These are phyloP conservation scores for Gypsophila paniculata DNA, from an alignment of 179 eudicot genomes.

Conservation along the genomic window DNA sequence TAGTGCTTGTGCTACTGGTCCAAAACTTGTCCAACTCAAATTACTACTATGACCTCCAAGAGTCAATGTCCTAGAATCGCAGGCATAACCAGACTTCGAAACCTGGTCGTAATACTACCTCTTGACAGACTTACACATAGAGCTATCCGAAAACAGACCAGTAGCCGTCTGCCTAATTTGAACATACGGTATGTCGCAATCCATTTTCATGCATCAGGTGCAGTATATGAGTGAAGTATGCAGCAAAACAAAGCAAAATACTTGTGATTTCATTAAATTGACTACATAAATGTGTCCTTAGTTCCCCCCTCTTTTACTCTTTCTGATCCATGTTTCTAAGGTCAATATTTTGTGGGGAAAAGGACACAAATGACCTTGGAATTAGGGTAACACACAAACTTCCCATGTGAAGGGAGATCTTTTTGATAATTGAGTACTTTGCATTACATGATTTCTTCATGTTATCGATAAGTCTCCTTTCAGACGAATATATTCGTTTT, in stretches of 20 bases:
- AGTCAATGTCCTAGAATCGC: too few species aligned
- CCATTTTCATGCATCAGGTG: not conserved
- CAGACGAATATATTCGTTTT: too few species aligned
- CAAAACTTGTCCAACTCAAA: too few species aligned
- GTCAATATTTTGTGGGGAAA: not conserved
- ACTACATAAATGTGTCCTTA: not conserved
- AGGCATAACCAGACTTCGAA: not conserved
- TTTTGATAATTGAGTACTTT: conserved; percentile 17
- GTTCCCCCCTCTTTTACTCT: not conserved
- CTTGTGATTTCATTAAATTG: conserved; percentile 31
- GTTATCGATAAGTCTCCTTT: too few species aligned
- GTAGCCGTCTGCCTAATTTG: not conserved
- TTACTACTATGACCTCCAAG: too few species aligned
- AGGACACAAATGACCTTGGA: conserved; percentile 18
- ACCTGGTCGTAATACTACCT: not conserved
- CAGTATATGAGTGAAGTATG: not conserved
- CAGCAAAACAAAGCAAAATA: conserved; percentile 18
- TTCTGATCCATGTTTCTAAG: conserved; percentile 6
- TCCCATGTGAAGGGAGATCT: conserved; percentile 20
- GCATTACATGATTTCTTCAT: too few species aligned
- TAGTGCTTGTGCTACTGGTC: not conserved
- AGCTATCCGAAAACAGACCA: too few species aligned
- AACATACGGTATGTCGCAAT: not conserved
- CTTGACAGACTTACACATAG: not conserved
- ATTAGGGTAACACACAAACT: conserved; percentile 23